phyloP scores from a whole-genome alignment of 805 yeast genomes.

The Teunomyces gatunensis region DNA sequence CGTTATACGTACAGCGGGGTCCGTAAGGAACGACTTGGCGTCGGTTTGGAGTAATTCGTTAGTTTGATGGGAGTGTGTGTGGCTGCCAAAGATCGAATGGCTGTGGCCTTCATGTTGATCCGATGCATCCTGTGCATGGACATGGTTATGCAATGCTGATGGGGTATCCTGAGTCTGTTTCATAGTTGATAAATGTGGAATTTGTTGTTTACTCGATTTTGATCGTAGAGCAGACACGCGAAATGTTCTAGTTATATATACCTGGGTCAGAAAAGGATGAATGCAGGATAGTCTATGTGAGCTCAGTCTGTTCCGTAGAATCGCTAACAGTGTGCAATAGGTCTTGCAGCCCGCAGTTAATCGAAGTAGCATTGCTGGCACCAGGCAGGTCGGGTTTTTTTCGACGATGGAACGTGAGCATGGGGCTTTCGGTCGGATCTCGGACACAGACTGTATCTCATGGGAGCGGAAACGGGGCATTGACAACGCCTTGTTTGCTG shows the following conservation, averaged over 20 bases:
- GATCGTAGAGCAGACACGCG: slow-evolving; percentile 1
- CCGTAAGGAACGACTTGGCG: slow-evolving; percentile 32
- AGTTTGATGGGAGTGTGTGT: slow-evolving; percentile 46
- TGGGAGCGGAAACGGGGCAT: neutral
- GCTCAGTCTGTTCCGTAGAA: neutral
- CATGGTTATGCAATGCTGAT: neutral
- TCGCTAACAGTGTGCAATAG: neutral
- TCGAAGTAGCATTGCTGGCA: slow-evolving; percentile 1
- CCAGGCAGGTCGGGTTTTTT: neutral
- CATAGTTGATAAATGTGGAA: neutral
- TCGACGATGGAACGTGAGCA: slow-evolving; percentile 2
- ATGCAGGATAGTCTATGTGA: neutral
- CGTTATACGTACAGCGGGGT: slow-evolving; percentile 90
- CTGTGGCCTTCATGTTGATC: slow-evolving; percentile 11
- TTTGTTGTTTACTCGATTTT: neutral
- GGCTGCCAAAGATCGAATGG: slow-evolving; percentile 15
- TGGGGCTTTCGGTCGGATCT: slow-evolving; percentile 1
- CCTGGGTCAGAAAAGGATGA: neutral
- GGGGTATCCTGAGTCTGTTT: neutral
- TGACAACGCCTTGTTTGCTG: no score
- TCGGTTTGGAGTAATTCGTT: slow-evolving; percentile 36
- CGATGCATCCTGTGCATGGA: neutral
- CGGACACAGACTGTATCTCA: neutral
- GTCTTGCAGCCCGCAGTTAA: neutral
- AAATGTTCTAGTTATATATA: neutral